Base-by-base conservation (phyloP, 1,284 basidiomycete genomes). In the Leucoagaricus sp. region DNA sequence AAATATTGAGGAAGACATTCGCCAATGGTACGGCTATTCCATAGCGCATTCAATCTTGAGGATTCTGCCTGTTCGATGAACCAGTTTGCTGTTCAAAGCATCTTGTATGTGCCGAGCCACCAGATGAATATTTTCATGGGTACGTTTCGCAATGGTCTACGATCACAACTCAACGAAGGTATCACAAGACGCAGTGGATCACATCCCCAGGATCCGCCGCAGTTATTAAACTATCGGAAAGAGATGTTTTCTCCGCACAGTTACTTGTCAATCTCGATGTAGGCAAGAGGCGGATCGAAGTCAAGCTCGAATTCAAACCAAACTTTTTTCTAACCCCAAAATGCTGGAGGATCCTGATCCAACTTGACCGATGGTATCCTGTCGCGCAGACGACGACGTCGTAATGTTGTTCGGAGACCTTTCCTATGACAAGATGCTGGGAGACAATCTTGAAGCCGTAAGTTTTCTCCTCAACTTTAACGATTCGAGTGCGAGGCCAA, bases 311-410 rank as follows among this genome's bases (percentile, higher is more conserved):
- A 48, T 72, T 64, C 28, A 80, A 67, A 10, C 76, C 78, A 51
- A 78, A 79, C 53, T 72, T 63, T 60, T 73, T 70, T 9, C 74
- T 78, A 49, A 83, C 64, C 40, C 71, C 69, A n/a, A 80, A 79
- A 29, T 70, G 61, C 21, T 72, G 70, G 57, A 82, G 69, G 50
- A 84, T 67, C n/a, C 73, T 67, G 48, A 76, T 61, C 81, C 81
- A 83, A 2, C 71, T 67, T n/a, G 72, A 73, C 36, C 83, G 75
- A 52, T 82, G 76, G 64, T 85, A 85, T 13, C 36, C 83, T 9
- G 83, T 85, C 4, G 81, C 83, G 62, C 79, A 80, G 54, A 85
- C 67, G 60, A 85, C 67, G n/a, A 69, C 73, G 60, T 84, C 79
- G 66, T 84, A 85, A 21, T 68, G 68, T 33, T 64, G 58, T 55